Base-by-base conservation (phyloP, 805 yeast species). In the Suhomyces xylopsoci region DNA sequence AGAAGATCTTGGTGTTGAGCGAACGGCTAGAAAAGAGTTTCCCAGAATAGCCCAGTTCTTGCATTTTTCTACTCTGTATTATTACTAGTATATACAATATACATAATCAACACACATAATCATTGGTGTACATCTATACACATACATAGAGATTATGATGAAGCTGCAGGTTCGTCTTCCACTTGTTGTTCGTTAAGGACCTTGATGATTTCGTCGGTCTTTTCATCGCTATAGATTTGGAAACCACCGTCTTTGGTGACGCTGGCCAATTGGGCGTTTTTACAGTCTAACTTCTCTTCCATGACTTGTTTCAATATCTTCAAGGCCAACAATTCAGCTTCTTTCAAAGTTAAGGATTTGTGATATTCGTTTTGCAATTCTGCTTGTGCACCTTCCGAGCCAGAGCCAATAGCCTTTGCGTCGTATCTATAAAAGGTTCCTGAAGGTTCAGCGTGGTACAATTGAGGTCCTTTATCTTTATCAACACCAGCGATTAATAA, bases 341-440 rank as follows among this genome's bases (percentile, higher is more conserved):
- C 99, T 60, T 85, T 83, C 61, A 94, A 76, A 12, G 97, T 90
- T 63, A 94, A 79, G 19, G 96, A 89, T 59, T 87, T 87, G 73
- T 93, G 98, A 74, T 94, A 94, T 74, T 94, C 97, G 65, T 92
- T 93, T 71, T 92, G 97, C 66, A 94, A 79, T 71, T 94, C 99
- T 1, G 97, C 87, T 73, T 96, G 99, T 1, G 99, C 99, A 58
- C 99, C 99, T 73, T 94, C 99, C 14, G 96, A 88, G 19, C 99
- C 99, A 1, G 97, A 89, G 12, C 99, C 99, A 64, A 96, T 94
- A 10, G 99, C 99, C 74, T 94, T 96, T 26, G 99, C 99, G 65
- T 94, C 97, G 68, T 94, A 94, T 72, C 94, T 84, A 75, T 94
- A 96, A 63, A 91, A 94, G 1, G 99, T 94, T 54, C 99, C 99